These are phyloP conservation scores for Cladophialophora exuberans DNA, from an alignment of 2,329 filamentous ascomycete species.

Conservation along the genomic window DNA sequence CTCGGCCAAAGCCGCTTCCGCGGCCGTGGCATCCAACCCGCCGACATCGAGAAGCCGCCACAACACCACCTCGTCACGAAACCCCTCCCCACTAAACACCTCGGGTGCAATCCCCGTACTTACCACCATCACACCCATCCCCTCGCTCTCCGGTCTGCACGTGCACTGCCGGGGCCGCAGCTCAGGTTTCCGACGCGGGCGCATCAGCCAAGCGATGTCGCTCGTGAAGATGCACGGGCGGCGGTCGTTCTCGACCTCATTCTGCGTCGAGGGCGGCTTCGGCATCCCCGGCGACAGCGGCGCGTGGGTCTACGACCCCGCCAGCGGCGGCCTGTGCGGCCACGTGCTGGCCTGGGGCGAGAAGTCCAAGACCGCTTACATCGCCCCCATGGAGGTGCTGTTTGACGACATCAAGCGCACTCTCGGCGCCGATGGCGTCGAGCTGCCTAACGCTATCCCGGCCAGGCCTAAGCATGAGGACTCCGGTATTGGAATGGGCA, in stretches of 20 bases:
- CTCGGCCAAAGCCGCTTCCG: not conserved
- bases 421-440: conserved; percentile 27
- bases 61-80: conserved; percentile 33
- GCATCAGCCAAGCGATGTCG: conserved; percentile 75
- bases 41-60: conserved; percentile 34
- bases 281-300: conserved; percentile 83
- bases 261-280: conserved; percentile 56
- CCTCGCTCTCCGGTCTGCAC: conserved; percentile 69
- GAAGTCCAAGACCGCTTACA: conserved; percentile 80
- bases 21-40: conserved; percentile 12
- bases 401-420: conserved; percentile 70
- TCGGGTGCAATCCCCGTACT: conserved; percentile 18
- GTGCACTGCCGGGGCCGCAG: conserved; percentile 91
- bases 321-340: conserved; percentile 78
- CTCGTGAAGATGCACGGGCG: conserved; percentile 88
- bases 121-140: conserved; percentile 60
- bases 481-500: conserved; percentile 8
- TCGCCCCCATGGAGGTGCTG: conserved; percentile 91
- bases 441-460: conserved; percentile 15
- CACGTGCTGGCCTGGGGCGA: conserved; percentile 89
- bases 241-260: conserved; percentile 74
- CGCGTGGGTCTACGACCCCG: conserved; percentile 86
- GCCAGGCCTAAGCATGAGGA: conserved; percentile 6
- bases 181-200: conserved; percentile 77
- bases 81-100: too few relatives aligned